These are phyloP conservation scores for Helotiales sp. DNA, from an alignment of 2,329 filamentous ascomycete genomes.

Conservation along the genomic window DNA sequence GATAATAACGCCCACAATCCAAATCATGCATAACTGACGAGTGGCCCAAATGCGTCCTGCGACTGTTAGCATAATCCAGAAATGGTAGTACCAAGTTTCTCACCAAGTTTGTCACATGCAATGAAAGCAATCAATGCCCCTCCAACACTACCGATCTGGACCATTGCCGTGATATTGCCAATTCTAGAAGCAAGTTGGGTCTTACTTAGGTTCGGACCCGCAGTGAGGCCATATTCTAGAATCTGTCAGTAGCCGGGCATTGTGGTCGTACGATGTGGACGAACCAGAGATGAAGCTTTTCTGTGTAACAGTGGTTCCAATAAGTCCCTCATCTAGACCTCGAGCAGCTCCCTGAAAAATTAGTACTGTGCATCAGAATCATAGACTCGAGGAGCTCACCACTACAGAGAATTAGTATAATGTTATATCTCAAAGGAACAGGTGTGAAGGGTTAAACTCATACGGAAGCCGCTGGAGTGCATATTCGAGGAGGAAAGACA, in stretches of 20 bases:
- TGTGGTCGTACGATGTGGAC: slow-evolving; percentile 11
- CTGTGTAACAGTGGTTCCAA: slow-evolving; percentile 33
- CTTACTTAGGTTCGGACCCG: slow-evolving; percentile 16
- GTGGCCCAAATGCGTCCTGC: slow-evolving; percentile 33
- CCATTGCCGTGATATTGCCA: slow-evolving; percentile 41
- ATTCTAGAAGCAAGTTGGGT: slow-evolving; percentile 34
- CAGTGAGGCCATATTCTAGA: slow-evolving; percentile 22
- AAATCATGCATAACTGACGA: slow-evolving; percentile 25
- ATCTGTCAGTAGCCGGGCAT: slow-evolving; percentile 5
- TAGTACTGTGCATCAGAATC: not conserved
- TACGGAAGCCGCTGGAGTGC: too few relatives aligned
- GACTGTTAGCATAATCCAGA: slow-evolving; percentile 24
- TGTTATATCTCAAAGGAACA: too few relatives aligned
- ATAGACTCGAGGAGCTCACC: slow-evolving; percentile 4
- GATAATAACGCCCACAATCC: slow-evolving; percentile 33
- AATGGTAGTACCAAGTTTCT: slow-evolving; percentile 11
- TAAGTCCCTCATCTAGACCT: slow-evolving; percentile 30
- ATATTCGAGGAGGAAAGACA: too few relatives aligned
- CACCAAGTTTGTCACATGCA: slow-evolving; percentile 25
- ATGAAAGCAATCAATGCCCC: slow-evolving; percentile 35
- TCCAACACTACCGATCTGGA: slow-evolving; percentile 40
- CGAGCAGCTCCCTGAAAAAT: slow-evolving; percentile 22
- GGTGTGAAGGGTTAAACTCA: too few relatives aligned
- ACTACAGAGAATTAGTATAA: too few relatives aligned
- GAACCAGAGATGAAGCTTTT: slow-evolving; percentile 23